Base-by-base conservation (phyloP, 306 rosid genomes). In the Sphenostylis stenocarpa region DNA sequence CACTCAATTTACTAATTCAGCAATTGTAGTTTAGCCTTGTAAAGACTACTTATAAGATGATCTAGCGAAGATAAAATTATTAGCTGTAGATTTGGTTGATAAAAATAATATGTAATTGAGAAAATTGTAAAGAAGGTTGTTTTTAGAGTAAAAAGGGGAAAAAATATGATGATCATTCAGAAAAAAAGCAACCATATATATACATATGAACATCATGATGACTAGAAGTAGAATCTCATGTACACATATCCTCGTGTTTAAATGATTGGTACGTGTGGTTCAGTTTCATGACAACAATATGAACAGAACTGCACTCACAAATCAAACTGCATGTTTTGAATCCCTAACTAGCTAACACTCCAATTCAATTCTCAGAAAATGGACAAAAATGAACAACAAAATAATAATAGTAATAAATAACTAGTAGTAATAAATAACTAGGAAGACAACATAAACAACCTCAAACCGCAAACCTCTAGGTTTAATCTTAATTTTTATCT, bases 181-280 rank as follows among this genome's bases (percentile, higher is more conserved):
- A 79, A 67, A 77, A 75, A 76, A 67, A 81, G 49, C 49, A 58
- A 81, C 45, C 53, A 23, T 36, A 75, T 51, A 41, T 15, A 66
- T 52, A 47, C 31, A 76, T 56, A 69, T 68, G 52, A 77, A 82
- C 71, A 66, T 44, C 81, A 80, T 77, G 73, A 85, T 81, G 71
- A 75, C 79, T 36, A 26, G 44, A 73, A 55, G 70, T 71, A 74
- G 77, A 67, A 70, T 85, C 89, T 78, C 81, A 84, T 84, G 71
- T 73, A 79, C 83, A 83, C 76, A 83, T 41, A 86, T 84, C 75
- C 78, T 82, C 85, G 56, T 72, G 74, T 67, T 81, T 45, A 80
- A 88, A 88, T 84, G 87, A 88, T 84, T 81, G 86, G 75, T 57
- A 81, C 70, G 78, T 73, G 78, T 45, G 72, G 74, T 47, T 70